A percentile compares a stretch with the other conserved stretches of the same genome.
Evolutionary conservation across 2,329 filamentous ascomycete genomes (phyloP).

Genomic region (Calonectria leucothoes): DNA sequence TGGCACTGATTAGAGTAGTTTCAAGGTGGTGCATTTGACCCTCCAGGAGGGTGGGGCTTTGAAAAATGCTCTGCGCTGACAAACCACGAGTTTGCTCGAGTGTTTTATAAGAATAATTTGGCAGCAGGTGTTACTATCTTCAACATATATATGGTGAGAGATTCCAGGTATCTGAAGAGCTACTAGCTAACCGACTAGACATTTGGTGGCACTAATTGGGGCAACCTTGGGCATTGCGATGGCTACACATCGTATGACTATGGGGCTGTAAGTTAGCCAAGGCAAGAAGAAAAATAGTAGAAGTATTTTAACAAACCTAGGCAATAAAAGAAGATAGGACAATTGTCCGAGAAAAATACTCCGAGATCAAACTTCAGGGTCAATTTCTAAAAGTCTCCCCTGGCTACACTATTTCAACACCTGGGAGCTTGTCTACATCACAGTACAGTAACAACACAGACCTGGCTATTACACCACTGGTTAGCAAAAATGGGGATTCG

Average conservation of each 20-base stretch:
- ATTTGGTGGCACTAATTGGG: slow-evolving; percentile 87
- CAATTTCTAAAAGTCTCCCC: slow-evolving; percentile 81
- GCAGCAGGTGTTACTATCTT: slow-evolving; percentile 75
- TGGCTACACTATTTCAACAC: slow-evolving; percentile 71
- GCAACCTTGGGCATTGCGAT: slow-evolving; percentile 78
- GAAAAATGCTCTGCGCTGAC: slow-evolving; percentile 73
- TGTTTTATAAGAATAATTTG: slow-evolving; percentile 83
- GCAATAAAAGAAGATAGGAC: slow-evolving; percentile 76
- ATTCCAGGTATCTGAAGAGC: too few relatives aligned
- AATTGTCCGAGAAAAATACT: slow-evolving; percentile 80
- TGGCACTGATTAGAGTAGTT: too few relatives aligned
- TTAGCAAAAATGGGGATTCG: slow-evolving; percentile 59
- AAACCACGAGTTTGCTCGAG: slow-evolving; percentile 79
- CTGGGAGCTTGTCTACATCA: slow-evolving; percentile 61
- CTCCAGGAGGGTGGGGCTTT: slow-evolving; percentile 79
- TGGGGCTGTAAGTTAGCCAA: slow-evolving; percentile 49
- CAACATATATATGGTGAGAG: slow-evolving; percentile 78
- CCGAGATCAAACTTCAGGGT: slow-evolving; percentile 80
- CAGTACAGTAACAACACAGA: slow-evolving; percentile 63
- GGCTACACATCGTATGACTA: slow-evolving; percentile 71
- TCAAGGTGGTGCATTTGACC: slow-evolving; percentile 78
- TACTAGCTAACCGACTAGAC: slow-evolving; percentile 53
- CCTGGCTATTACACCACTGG: slow-evolving; percentile 71
- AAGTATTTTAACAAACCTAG: not conserved
- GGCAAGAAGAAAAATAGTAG: accelerated